Evolutionary conservation across 2,329 filamentous ascomycete genomes (phyloP).

Genomic region (Cladophialophora chaetospira): DNA sequence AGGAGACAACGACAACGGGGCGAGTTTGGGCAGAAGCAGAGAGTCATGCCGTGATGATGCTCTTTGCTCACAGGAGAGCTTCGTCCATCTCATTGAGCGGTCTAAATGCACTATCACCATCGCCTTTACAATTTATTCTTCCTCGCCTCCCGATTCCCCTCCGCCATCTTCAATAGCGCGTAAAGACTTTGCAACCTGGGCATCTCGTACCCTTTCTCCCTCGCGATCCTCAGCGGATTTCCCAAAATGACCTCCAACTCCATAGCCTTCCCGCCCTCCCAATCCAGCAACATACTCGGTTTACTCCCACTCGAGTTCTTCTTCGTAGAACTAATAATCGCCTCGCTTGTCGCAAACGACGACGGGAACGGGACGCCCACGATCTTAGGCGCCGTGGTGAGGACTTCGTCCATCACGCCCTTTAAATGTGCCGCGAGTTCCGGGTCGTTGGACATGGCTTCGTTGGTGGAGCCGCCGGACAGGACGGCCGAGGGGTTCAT

Average conservation of each 20-base stretch:
- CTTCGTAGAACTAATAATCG: constrained; percentile 64
- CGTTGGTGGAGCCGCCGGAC: constrained; percentile 64
- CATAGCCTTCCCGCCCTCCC: constrained; percentile 66
- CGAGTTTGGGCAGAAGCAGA: no score
- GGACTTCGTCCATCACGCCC: constrained; percentile 70
- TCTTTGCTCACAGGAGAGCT: no score
- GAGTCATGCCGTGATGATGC: no score
- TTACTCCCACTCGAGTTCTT: constrained; percentile 52
- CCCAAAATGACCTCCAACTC: constrained; percentile 74
- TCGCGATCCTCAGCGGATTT: constrained; percentile 68
- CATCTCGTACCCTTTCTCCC: constrained; percentile 64
- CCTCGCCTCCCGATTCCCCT: constrained; percentile 39
- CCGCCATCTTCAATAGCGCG: constrained; percentile 64
- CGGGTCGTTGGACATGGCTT: constrained; percentile 64
- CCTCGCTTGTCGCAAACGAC: constrained; percentile 63
- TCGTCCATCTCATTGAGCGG: no score
- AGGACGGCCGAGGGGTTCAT: constrained; percentile 74
- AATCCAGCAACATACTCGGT: constrained; percentile 70
- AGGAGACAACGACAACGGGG: not conserved
- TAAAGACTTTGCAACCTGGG: constrained; percentile 68
- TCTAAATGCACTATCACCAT: no score
- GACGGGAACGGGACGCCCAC: constrained; percentile 63
- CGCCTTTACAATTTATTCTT: no score
- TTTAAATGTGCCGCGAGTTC: constrained; percentile 64
- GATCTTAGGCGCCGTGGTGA: constrained; percentile 63